Conservation (phyloP, 768 basidiomycete genomes). For the Rubroboletus pulcherrimus region DNA sequence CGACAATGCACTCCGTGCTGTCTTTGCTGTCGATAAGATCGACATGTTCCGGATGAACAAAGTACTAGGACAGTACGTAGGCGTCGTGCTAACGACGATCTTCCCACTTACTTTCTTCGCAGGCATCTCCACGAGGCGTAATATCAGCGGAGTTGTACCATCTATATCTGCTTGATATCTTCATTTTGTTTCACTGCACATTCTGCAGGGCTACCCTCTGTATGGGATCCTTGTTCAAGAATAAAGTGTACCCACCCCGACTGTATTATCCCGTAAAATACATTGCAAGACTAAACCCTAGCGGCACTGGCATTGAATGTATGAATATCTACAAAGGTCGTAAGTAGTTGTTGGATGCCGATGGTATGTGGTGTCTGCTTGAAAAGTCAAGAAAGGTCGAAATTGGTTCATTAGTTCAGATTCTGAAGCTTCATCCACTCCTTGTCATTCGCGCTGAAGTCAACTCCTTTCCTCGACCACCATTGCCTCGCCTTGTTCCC, state of each 20-base stretch:
- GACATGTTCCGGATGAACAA: slow-evolving; percentile 98
- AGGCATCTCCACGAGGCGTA: slow-evolving; percentile 34
- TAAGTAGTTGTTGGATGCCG: not conserved
- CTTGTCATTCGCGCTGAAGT: slow-evolving; percentile 79
- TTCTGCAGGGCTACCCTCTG: not conserved
- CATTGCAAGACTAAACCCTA: slow-evolving; percentile 2
- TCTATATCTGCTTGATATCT: slow-evolving; percentile 5
- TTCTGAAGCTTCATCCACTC: slow-evolving; percentile 86
- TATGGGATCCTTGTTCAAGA: not conserved
- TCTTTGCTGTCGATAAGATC: slow-evolving; percentile 79
- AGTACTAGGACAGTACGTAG: slow-evolving; percentile 66
- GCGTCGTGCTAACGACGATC: not conserved
- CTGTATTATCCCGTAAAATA: slow-evolving; percentile 11
- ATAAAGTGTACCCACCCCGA: slow-evolving; percentile 7
- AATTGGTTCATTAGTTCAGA: slow-evolving; percentile 47
- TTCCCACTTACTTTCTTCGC: not conserved
- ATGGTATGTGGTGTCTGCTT: not conserved
- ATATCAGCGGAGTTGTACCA: not conserved
- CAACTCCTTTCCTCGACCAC: slow-evolving; percentile 80
- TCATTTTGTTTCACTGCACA: not conserved
- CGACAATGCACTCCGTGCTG: slow-evolving; percentile 63
- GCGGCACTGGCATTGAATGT: slow-evolving; percentile 1
- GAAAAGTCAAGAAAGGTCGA: not conserved
- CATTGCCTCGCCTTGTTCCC: slow-evolving; percentile 70
- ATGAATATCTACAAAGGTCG: not conserved